A percentile compares a stretch with the other conserved stretches of the same genome.
phyloP scores from a whole-genome alignment of 768 basidiomycete species.

The Exidia glandulosa region DNA sequence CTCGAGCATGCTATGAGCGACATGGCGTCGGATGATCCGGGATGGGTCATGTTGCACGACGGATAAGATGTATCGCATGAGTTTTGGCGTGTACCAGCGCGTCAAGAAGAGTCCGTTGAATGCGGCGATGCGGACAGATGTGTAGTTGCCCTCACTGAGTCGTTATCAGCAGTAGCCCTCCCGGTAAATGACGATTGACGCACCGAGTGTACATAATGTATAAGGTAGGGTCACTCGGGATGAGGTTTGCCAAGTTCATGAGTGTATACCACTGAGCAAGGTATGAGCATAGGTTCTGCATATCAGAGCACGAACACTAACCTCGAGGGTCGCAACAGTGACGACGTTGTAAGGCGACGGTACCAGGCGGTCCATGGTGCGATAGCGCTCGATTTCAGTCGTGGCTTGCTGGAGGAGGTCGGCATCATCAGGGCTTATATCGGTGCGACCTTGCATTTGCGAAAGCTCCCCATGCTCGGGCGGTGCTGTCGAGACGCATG shows the following conservation, averaged over 20 bases:
- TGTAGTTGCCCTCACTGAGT: constrained; percentile 83
- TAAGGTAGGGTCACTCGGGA: constrained; percentile 62
- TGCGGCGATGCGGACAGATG: constrained; percentile 81
- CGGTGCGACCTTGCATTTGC: constrained; percentile 52
- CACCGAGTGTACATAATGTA: constrained; percentile 89
- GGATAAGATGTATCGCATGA: constrained; percentile 80
- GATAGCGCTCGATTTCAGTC: constrained; percentile 80
- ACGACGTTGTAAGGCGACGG: constrained; percentile 92
- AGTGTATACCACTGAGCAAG: constrained; percentile 64
- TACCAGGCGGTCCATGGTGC: constrained; percentile 89
- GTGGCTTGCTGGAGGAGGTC: constrained; percentile 63
- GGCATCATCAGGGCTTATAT: constrained; percentile 57
- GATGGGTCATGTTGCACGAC: constrained; percentile 83
- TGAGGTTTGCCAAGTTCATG: constrained; percentile 62
- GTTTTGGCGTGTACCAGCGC: constrained; percentile 74
- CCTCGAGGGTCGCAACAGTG: constrained; percentile 84
- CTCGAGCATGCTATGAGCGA: constrained; percentile 76
- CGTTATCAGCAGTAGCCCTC: not conserved
- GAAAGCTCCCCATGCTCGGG: constrained; percentile 74
- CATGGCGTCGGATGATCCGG: constrained; percentile 70
- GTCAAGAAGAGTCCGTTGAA: constrained; percentile 85
- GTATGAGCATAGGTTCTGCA: constrained; percentile 5
- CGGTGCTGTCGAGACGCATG: constrained; percentile 62
- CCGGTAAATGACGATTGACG: constrained; percentile 14
- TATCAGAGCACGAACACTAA: constrained; percentile 23